Evolutionary conservation across 73 alveolate species (phyloP).

Genomic region (Symbiodinium natans): DNA sequence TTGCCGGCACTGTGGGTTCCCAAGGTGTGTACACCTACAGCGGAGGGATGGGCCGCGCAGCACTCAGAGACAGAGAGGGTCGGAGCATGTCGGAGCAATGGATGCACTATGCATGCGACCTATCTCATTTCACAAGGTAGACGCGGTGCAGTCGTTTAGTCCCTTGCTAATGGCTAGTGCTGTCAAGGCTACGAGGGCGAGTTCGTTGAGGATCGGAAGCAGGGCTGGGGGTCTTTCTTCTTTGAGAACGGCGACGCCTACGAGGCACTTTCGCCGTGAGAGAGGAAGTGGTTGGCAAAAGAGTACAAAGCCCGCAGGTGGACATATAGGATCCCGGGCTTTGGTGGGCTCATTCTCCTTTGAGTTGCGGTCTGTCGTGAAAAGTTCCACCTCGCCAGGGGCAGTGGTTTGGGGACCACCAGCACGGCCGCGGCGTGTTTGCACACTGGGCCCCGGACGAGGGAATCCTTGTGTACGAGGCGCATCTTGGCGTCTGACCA

Average conservation of each 20-base stretch:
- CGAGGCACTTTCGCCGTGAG: not conserved
- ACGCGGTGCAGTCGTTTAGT: no score
- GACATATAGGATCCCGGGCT: no score
- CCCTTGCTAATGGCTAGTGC: no score
- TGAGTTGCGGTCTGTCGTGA: no score
- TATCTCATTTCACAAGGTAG: no score
- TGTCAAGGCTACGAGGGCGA: conserved; percentile 88
- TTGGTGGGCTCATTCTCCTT: no score
- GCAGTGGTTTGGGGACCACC: conserved; percentile 67
- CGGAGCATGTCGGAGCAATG: no score
- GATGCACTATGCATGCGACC: no score
- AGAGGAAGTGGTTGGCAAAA: not conserved
- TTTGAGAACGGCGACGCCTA: conserved; percentile 92
- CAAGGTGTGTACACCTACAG: conserved; percentile 65
- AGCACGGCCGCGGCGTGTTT: conserved; percentile 87
- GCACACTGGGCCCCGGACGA: conserved; percentile 90
- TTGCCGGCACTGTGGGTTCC: no score
- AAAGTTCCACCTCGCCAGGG: conserved; percentile 32
- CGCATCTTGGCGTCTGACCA: not conserved
- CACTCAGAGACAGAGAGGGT: not conserved
- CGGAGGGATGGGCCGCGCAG: conserved; percentile 39
- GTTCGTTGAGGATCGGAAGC: conserved; percentile 86
- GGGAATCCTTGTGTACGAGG: conserved; percentile 78
- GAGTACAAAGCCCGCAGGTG: not conserved
- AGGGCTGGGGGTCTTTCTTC: conserved; percentile 90